Evolutionary conservation across 2,329 filamentous ascomycete genomes (phyloP), one percentile per base, ranked within the genome.

Genomic region (Phialemoniopsis sp.): DNA sequence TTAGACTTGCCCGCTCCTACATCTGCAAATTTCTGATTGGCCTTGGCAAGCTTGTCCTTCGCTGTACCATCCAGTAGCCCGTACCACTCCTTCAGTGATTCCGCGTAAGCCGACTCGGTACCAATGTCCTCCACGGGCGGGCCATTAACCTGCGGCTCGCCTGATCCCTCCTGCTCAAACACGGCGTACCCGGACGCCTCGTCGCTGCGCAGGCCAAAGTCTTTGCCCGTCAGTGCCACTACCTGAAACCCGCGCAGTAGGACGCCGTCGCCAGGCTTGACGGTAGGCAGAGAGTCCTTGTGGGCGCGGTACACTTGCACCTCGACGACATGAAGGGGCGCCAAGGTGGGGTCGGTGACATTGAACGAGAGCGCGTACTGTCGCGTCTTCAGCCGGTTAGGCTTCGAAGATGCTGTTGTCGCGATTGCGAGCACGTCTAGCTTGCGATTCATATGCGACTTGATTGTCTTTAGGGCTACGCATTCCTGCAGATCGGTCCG

Each of bases 171-270:
- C 12, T 37, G 58, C 47, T 80, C 75, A 45, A 78, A 82, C 4
- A 84, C 76, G 3, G 76, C 79, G 75, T 80, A 84, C 39, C 74
- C 72, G 13, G 76, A 81, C 28, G 61, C 64, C 33, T 75, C 73
- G n/a, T 64, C 67, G n/a, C 68, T 69, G 35, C 68, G 62, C 36
- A 82, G 58, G 1, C 75, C 78, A 45, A 76, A 80, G 2, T 73
- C 78, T 38, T 72, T 72, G 34, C 65, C 66, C 42, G 72, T 70
- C 37, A 81, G 58, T 3, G 76, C 64, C 32, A 71, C 63, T 13
- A 80, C 72, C 19, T 67, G 65, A 46, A 84, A 77, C 35, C 69
- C 66, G 17, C 75, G 70, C 30, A 84, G 67, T 26, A 84, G 63
- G 26, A 83, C 64, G 3, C 76, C 68, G 49, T 84, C 78, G 6